Base-by-base conservation (phyloP, 2,329 filamentous ascomycete species). In the Pyricularia pennisetigena region DNA sequence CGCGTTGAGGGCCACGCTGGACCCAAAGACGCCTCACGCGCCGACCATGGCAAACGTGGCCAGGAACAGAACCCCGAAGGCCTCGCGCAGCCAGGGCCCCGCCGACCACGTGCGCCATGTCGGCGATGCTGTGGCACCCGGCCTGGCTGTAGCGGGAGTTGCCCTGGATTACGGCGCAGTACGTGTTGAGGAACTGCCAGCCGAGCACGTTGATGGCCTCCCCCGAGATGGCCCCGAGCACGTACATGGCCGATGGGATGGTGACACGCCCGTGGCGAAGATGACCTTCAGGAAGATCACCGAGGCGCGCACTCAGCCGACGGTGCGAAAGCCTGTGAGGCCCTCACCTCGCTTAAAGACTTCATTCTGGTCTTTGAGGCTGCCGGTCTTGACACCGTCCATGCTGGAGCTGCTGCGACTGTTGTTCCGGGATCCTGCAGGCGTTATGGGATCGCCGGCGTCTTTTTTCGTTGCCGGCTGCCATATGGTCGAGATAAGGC, bases 141-240 rank as follows among this genome's bases (percentile, higher is more conserved):
- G 76, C 74, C 59, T 80, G 78, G 4, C 70, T 68, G 69, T 79
- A 78, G 49, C 79, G 75, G 70, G 80, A 80, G 72, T 79, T 76
- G 66, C 77, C 77, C 68, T 79, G 78, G 16, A 80, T 67, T 35
- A 80, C 77, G 57, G 78, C 78, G 66, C 76, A 77, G 70, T 80
- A 79, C 0, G 78, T 79, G 71, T 80, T 80, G 26, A 80, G 72
- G 26, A 75, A 72, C 67, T 78, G 76, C 78, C 80, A 82, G 73
- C 88, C 89, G 1, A 96, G 87, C 73, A 86, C 89, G 82, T 95
- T 95, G 81, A 95, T 95, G 29, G 89, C 90, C 71, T 92, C 89
- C 71, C 92, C 89, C 1, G 92, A 92, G 72, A 95, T 92, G 71
- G 90, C 90, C 79, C 92, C 92, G 83, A 93, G 91, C 69, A 87